These are phyloP conservation scores for Beauveria varroae DNA, from an alignment of 2,329 filamentous ascomycete genomes.

Conservation along the genomic window DNA sequence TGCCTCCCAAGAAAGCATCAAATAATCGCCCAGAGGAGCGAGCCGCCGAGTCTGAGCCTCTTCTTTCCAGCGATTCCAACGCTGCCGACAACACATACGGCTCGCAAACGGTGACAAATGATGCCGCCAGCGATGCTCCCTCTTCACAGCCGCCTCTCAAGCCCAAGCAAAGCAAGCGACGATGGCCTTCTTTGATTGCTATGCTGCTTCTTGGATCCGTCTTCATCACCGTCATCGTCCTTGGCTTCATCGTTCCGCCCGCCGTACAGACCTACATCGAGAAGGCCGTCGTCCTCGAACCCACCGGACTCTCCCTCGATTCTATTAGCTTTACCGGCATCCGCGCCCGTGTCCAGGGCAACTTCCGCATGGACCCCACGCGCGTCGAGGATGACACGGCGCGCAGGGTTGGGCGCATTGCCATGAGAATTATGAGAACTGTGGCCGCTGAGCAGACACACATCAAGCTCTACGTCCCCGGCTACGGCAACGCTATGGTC, in stretches of 20 bases:
- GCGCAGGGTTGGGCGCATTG: slow-evolving; percentile 66
- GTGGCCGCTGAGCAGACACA: slow-evolving; percentile 67
- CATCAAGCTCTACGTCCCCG: slow-evolving; percentile 72
- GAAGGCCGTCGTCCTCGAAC: slow-evolving; percentile 72
- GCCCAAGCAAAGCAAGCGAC: slow-evolving; percentile 16
- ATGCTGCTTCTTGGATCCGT: slow-evolving; percentile 57
- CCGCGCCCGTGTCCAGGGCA: slow-evolving; percentile 70
- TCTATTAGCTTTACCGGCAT: slow-evolving; percentile 75
- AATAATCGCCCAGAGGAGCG: not conserved
- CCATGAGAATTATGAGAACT: slow-evolving; percentile 72
- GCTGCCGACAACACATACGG: slow-evolving; percentile 1
- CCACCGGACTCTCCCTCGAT: slow-evolving; percentile 76
- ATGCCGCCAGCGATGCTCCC: slow-evolving; percentile 1
- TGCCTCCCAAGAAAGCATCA: not conserved
- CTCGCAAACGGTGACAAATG: not conserved
- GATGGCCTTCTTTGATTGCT: slow-evolving; percentile 76
- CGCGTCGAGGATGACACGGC: slow-evolving; percentile 65
- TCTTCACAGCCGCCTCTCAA: not conserved
- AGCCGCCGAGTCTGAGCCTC: slow-evolving; percentile 3
- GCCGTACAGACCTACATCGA: slow-evolving; percentile 81
- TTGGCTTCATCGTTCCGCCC: slow-evolving; percentile 75
- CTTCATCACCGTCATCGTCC: slow-evolving; percentile 60
- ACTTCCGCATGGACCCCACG: slow-evolving; percentile 71
- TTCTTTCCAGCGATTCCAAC: not conserved
- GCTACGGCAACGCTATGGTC: slow-evolving; percentile 69